Evolutionary conservation across 2,329 filamentous ascomycete genomes (phyloP).

Genomic region (Xylaria sp.): DNA sequence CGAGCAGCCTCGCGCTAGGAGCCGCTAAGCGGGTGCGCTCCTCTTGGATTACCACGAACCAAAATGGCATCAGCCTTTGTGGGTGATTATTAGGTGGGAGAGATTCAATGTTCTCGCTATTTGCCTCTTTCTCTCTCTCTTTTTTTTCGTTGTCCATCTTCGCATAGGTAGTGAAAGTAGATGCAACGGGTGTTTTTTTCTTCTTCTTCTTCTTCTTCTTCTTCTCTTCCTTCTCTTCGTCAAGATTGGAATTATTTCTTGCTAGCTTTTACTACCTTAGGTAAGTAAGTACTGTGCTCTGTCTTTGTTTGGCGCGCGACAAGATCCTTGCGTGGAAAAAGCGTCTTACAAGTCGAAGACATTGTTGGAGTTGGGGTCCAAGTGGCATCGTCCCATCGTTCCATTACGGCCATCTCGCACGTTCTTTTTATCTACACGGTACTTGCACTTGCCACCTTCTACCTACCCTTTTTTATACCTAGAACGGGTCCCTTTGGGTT

Average conservation of each 20-base stretch:
- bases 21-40: constrained; percentile 30
- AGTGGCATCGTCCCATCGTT: background rate
- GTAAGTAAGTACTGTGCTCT: too few species aligned
- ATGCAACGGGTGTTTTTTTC: too few species aligned
- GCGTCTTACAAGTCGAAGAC: background rate
- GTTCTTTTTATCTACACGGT: background rate
- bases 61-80: constrained; percentile 22
- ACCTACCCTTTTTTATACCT: background rate
- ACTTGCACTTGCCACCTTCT: background rate
- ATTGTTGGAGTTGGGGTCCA: background rate
- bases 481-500: background rate
- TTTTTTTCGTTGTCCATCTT: background rate
- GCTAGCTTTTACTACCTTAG: too few species aligned
- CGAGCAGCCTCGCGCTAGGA: constrained; percentile 35
- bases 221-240: background rate
- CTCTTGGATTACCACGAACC: constrained; percentile 12
- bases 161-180: background rate
- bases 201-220: too few species aligned
- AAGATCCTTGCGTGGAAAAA: background rate
- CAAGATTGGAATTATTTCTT: background rate
- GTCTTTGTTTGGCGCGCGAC: background rate
- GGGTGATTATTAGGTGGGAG: too few species aligned
- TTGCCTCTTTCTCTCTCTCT: too few species aligned
- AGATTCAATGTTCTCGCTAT: too few species aligned
- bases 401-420: background rate